Evolutionary conservation across 352 stramenopile genomes (phyloP).

Genomic region (Aphanomyces euteiches): DNA sequence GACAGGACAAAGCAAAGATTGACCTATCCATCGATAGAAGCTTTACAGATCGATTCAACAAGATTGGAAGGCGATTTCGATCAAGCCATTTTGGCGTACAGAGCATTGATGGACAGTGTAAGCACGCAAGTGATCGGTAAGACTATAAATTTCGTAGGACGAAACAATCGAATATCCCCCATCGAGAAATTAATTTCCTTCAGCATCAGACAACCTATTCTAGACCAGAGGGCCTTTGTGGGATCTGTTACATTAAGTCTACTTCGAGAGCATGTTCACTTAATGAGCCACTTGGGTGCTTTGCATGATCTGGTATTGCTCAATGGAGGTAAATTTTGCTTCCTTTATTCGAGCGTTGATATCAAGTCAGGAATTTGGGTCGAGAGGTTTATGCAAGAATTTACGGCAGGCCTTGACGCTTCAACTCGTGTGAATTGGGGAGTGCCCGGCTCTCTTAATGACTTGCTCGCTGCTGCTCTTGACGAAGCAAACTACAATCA

Average conservation of each 20-base stretch:
- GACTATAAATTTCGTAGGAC: neutral
- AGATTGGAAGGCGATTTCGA: neutral
- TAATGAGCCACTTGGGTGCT: constrained; percentile 8
- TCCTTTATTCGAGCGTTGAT: neutral
- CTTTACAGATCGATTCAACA: too few relatives aligned
- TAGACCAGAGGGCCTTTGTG: constrained; percentile 14
- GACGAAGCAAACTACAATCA: constrained; percentile 6
- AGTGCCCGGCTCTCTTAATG: constrained; percentile 18
- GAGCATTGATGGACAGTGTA: constrained; percentile 4
- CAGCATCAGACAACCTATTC: constrained; percentile 12
- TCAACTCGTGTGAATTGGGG: constrained; percentile 19
- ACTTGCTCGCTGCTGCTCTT: constrained; percentile 17
- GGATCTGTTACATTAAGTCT: constrained; percentile 5
- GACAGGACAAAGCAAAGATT: too few relatives aligned
- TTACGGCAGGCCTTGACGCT: neutral
- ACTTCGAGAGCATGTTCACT: constrained; percentile 17
- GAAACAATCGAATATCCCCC: constrained; percentile 11
- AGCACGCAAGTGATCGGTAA: neutral
- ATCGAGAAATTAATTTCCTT: constrained; percentile 13
- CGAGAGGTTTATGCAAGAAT: constrained; percentile 19
- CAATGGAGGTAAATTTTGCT: constrained; percentile 4
- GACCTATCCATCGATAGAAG: too few relatives aligned
- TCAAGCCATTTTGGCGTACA: neutral
- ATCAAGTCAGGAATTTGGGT: constrained; percentile 21
- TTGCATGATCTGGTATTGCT: constrained; percentile 25